These are phyloP conservation scores for Leucosporidium creatinivorum DNA, from an alignment of 768 basidiomycete genomes.

Conservation along the genomic window DNA sequence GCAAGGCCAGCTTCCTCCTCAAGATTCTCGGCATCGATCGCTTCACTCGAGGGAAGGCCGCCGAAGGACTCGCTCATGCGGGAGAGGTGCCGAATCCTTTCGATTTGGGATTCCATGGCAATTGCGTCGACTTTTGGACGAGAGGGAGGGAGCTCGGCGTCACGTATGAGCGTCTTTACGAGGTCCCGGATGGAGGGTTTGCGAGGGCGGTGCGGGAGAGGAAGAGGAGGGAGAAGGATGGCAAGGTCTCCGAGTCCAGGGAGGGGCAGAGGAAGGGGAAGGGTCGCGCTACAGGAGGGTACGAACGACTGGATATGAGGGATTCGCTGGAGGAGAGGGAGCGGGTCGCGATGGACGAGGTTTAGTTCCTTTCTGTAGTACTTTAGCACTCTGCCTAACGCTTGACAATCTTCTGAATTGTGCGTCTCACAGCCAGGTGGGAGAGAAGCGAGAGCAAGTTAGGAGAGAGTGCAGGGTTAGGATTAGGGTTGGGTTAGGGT, in stretches of 20 bases:
- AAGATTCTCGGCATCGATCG: slow-evolving; percentile 86
- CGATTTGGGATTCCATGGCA: slow-evolving; percentile 66
- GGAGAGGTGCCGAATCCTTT: slow-evolving; percentile 83
- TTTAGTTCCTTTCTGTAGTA: not conserved
- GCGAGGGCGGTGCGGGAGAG: slow-evolving; percentile 46
- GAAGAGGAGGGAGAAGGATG: slow-evolving; percentile 40
- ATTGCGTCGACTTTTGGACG: slow-evolving; percentile 93
- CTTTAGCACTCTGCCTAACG: not conserved
- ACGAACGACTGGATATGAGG: slow-evolving; percentile 40
- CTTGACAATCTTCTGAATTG: too few species aligned
- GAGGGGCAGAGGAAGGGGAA: not conserved
- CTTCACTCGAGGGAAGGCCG: slow-evolving; percentile 84
- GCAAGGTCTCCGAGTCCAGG: not conserved
- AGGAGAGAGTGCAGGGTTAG: too few species aligned
- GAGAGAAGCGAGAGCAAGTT: too few species aligned
- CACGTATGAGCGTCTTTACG: slow-evolving; percentile 52
- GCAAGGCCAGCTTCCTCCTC: slow-evolving; percentile 63
- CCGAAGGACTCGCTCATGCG: slow-evolving; percentile 65
- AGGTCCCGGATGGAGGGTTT: slow-evolving; percentile 43
- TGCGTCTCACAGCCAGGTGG: too few species aligned
- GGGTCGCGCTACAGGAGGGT: slow-evolving; percentile 40
- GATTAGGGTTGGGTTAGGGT: too few species aligned
- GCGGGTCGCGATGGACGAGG: slow-evolving; percentile 24
- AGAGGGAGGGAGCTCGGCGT: slow-evolving; percentile 76
- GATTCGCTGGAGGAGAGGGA: slow-evolving; percentile 5